phyloP scores from a whole-genome alignment of 2,329 filamentous ascomycete genomes.

The Fonsecaea monophora region DNA sequence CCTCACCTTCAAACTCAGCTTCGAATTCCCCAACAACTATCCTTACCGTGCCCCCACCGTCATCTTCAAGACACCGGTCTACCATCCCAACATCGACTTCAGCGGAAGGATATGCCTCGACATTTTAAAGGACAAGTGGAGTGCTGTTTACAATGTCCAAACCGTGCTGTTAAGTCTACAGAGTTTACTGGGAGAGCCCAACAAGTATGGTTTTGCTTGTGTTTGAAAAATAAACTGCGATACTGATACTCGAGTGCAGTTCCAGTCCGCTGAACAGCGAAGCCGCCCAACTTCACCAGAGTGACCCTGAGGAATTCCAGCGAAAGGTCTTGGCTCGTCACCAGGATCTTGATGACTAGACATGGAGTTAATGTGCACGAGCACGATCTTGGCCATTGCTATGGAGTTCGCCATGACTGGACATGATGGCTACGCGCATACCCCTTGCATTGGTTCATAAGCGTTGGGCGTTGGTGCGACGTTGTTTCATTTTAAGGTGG shows the following conservation, averaged over 20 bases:
- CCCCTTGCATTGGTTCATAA: conserved; percentile 3
- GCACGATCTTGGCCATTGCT: conserved; percentile 20
- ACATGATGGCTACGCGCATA: conserved; percentile 12
- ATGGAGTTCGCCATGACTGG: conserved; percentile 10
- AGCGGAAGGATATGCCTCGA: conserved; percentile 95
- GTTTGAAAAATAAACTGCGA: neutral
- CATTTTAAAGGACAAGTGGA: conserved; percentile 99
- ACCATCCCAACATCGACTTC: conserved; percentile 98
- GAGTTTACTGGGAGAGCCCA: conserved; percentile 93
- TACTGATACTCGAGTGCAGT: conserved; percentile 56
- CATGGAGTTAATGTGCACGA: conserved; percentile 3
- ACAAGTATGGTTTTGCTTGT: conserved; percentile 74
- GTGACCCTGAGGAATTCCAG: conserved; percentile 85
- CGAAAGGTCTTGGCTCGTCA: conserved; percentile 70
- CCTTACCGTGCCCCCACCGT: conserved; percentile 90
- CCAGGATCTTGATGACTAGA: conserved; percentile 60
- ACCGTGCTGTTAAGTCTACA: conserved; percentile 92
- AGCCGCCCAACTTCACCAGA: conserved; percentile 95
- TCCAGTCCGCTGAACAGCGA: conserved; percentile 94
- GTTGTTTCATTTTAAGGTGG: neutral
- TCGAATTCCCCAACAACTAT: conserved; percentile 90
- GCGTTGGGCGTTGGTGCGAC: conserved; percentile 20
- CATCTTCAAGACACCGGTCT: conserved; percentile 97
- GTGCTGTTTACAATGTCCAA: conserved; percentile 94
- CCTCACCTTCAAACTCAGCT: conserved; percentile 88